Evolutionary conservation across 1,139 yeast species (phyloP).

Genomic region (Geotrichum cucujoidarum): DNA sequence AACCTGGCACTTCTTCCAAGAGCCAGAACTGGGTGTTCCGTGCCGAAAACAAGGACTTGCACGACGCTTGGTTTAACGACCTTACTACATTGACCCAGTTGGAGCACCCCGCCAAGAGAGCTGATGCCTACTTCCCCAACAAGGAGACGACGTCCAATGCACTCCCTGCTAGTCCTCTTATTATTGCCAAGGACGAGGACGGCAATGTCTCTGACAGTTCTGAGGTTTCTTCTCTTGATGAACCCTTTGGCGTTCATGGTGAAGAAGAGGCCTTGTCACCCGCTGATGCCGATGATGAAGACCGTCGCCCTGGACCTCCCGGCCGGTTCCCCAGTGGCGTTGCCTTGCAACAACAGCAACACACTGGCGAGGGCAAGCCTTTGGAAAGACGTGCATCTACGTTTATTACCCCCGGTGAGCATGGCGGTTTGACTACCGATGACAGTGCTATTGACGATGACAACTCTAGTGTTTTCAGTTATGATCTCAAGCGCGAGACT

Average conservation of each 20-base stretch:
- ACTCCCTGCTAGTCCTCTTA: slow-evolving; percentile 14
- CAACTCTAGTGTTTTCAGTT: slow-evolving; percentile 34
- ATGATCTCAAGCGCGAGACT: slow-evolving; percentile 34
- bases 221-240: slow-evolving; percentile 32
- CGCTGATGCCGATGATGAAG: slow-evolving; percentile 7
- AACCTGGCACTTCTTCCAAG: slow-evolving; percentile 51
- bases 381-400: slow-evolving; percentile 1
- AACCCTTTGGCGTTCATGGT: slow-evolving; percentile 26
- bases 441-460: slow-evolving; percentile 20
- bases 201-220: slow-evolving; percentile 27
- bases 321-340: slow-evolving; percentile 31
- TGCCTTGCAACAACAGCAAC: slow-evolving; percentile 20
- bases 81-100: slow-evolving; percentile 59
- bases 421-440: slow-evolving; percentile 20
- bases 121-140: slow-evolving; percentile 22
- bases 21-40: slow-evolving; percentile 93
- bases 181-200: neutral
- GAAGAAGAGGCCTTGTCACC: neutral
- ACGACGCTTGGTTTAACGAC: slow-evolving; percentile 83
- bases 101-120: slow-evolving; percentile 38
- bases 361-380: slow-evolving; percentile 9
- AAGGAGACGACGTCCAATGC: slow-evolving; percentile 7
- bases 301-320: slow-evolving; percentile 17
- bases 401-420: slow-evolving; percentile 16
- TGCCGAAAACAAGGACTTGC: slow-evolving; percentile 68